Base-by-base conservation (phyloP, 2,329 filamentous ascomycete genomes). In the Phoma sp. region DNA sequence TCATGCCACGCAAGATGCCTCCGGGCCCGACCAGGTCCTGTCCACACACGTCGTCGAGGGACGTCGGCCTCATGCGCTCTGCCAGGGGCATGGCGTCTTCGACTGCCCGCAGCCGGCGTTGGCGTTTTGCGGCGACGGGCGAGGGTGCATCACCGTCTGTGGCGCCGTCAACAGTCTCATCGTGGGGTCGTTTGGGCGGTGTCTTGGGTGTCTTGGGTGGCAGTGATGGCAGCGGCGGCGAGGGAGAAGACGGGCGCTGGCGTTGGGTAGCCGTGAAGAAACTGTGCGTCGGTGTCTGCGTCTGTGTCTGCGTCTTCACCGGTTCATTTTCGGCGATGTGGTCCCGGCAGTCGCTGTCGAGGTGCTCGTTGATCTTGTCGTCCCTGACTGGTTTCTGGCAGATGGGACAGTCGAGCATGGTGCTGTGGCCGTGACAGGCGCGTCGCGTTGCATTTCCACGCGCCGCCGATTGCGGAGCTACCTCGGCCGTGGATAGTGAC, bases 41-140 rank as follows among this genome's bases (percentile, higher is more conserved):
- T 0, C 95, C 95, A 62, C 83, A 92, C 3, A 98, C 90, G 15
- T 96, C 88, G 69, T 97, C 91, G 7, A 99, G 83, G 0, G 83
- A 90, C 51, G 82, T 83, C 1, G 95, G 95, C 4, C 95, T 87
- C 92, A 98, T 96, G 27, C 94, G 89, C 76, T 99, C 95, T 2
- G 95, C 93, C 17, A 99, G 81, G 0, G 95, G 95, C 8, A 92
- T 92, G 0, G 88, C 86, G 67, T 87, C 86, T 53, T 87, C 84
- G 32, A 87, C 80, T 0, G 83, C 82, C 70, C 79, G 84, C 24
- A 65, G 75, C 84, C 61, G 57, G 39, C 76, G 91, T 29, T 64
- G 92, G 13, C 83, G 79, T 70, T 87, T 88, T 63, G 8, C 47
- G 2, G 48, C 43, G 4, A 43, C 17, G 6, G 39, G 43, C 62